These are phyloP conservation scores for Mucor plumbeus DNA, from an alignment of 371 early-diverging fungal species.

Conservation along the genomic window DNA sequence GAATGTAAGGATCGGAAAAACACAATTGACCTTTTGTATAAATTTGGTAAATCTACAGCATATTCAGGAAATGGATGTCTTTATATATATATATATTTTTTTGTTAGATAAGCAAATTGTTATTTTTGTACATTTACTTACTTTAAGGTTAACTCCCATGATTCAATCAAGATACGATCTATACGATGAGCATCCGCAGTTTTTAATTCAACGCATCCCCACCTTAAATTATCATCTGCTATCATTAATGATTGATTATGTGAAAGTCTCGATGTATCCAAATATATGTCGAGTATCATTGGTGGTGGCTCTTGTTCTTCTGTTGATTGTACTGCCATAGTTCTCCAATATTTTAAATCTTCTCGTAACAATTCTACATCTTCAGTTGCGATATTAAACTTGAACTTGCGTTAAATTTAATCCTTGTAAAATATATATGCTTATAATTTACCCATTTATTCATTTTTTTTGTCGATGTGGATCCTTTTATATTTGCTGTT, in stretches of 20 bases:
- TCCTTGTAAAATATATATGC: no score
- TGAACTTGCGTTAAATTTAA: not conserved
- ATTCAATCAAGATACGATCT: conserved; percentile 70
- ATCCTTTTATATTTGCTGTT: conserved; percentile 21
- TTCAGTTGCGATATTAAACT: conserved; percentile 85
- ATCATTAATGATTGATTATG: conserved; percentile 25
- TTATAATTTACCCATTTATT: conserved; percentile 32
- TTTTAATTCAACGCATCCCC: conserved; percentile 25
- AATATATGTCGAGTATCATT: conserved; percentile 76
- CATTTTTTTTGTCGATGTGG: conserved; percentile 22
- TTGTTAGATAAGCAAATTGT: not conserved
- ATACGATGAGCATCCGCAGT: conserved; percentile 18
- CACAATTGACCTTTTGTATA: conserved; percentile 88
- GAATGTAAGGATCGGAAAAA: conserved; percentile 87
- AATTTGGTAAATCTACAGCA: conserved; percentile 76
- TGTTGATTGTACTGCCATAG: conserved; percentile 34
- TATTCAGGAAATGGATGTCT: conserved; percentile 59
- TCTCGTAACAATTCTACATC: conserved; percentile 75
- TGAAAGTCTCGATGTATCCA: conserved; percentile 65
- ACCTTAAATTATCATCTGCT: conserved; percentile 33
- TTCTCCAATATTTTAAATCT: conserved; percentile 78
- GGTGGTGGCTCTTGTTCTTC: conserved; percentile 55
- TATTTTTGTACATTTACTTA: conserved; percentile 31
- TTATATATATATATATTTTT: not conserved
- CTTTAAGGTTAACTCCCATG: conserved; percentile 81